phyloP scores from a whole-genome alignment of 495 filamentous ascomycete species.

The Physcia stellaris region DNA sequence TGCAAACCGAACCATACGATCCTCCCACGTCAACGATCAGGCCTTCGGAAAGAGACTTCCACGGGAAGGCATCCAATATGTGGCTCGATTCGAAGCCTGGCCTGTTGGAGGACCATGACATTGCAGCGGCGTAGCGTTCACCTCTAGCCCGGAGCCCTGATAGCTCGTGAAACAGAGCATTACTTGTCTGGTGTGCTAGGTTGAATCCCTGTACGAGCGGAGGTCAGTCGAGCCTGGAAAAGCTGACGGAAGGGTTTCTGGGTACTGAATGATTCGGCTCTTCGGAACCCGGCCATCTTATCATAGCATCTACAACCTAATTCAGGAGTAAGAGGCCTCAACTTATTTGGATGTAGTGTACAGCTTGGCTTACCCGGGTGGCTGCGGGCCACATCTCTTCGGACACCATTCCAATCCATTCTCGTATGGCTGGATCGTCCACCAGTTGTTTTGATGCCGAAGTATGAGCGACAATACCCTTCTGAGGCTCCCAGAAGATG shows the following conservation, averaged over 20 bases:
- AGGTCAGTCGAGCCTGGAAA: not conserved
- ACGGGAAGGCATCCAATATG: constrained; percentile 31
- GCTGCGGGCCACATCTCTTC: constrained; percentile 36
- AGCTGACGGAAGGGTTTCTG: not conserved
- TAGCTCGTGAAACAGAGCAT: constrained; percentile 9
- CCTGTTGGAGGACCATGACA: constrained; percentile 31
- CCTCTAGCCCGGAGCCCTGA: constrained; percentile 11
- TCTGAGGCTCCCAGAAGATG: constrained; percentile 38
- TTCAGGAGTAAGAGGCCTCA: not conserved
- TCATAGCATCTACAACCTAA: constrained; percentile 9
- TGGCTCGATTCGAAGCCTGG: constrained; percentile 35
- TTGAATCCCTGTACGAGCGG: constrained; percentile 9
- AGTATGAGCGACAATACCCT: constrained; percentile 37
- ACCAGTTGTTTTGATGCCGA: constrained; percentile 30
- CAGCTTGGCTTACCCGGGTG: constrained; percentile 21
- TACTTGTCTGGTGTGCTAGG: constrained; percentile 8
- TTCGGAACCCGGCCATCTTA: constrained; percentile 7
- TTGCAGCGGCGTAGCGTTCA: constrained; percentile 20
- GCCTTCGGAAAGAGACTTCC: constrained; percentile 25
- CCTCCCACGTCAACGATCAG: constrained; percentile 44
- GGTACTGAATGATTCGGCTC: constrained; percentile 27
- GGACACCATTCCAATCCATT: constrained; percentile 36
- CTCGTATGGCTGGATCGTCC: constrained; percentile 27
- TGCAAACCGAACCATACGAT: constrained; percentile 36
- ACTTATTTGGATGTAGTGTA: not conserved